Percentiles rank a stretch among this genome's conserved stretches.
These are phyloP conservation scores for Cercospora citrullina DNA, from an alignment of 2,329 filamentous ascomycete species.

Conservation along the genomic window DNA sequence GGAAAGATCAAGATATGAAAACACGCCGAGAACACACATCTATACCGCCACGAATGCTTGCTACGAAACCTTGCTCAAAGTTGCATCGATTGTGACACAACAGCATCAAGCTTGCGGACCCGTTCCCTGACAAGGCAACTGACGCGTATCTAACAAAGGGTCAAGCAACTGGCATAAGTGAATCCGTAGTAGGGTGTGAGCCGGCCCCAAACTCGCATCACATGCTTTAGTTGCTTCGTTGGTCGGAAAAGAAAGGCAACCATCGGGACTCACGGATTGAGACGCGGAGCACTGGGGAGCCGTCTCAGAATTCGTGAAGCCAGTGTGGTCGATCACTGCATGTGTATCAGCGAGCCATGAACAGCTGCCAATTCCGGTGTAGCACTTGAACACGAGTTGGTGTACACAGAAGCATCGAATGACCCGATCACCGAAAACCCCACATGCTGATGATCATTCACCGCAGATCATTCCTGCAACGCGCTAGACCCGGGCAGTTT, in stretches of 20 bases:
- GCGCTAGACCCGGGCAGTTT: neutral
- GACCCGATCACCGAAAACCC: neutral
- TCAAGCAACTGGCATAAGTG: neutral
- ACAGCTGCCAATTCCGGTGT: neutral
- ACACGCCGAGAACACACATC: neutral
- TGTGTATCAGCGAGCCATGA: neutral
- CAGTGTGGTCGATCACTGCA: neutral
- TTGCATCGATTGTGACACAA: neutral
- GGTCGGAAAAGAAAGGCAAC: neutral
- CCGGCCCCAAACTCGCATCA: neutral
- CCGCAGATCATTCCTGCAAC: conserved; percentile 12
- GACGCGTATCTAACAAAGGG: neutral
- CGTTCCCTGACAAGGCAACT: neutral
- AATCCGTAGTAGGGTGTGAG: neutral
- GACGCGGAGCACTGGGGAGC: neutral
- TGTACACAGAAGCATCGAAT: neutral
- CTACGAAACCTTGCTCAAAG: neutral
- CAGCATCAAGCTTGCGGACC: neutral
- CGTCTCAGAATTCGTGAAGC: neutral
- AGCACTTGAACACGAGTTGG: neutral
- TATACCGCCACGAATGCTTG: neutral
- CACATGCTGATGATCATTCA: conserved; percentile 4
- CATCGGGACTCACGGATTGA: neutral
- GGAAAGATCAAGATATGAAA: neutral
- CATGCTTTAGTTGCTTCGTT: neutral